Percentiles rank a stretch among this genome's conserved stretches.
Conservation (phyloP, 2,329 filamentous ascomycete genomes). For the Exophiala lecanii-corni region DNA sequence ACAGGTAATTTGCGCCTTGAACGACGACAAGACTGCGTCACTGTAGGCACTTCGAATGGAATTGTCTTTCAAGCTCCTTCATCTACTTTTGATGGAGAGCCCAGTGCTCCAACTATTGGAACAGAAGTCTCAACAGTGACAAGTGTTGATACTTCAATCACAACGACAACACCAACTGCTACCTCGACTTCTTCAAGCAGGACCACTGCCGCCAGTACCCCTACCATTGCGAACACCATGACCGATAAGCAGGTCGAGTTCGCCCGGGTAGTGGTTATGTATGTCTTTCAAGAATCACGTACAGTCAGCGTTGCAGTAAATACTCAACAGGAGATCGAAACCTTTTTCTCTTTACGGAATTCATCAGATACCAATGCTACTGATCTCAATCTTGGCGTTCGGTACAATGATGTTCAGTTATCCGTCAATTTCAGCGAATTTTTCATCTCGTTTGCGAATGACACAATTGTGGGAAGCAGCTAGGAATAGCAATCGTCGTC, state of each 20-base stretch:
- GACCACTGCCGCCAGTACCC: slow-evolving; percentile 11
- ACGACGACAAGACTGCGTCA: slow-evolving; percentile 25
- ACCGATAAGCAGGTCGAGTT: slow-evolving; percentile 16
- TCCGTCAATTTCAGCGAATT: slow-evolving; percentile 34
- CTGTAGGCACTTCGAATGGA: slow-evolving; percentile 33
- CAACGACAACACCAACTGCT: slow-evolving; percentile 28
- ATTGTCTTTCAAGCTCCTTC: slow-evolving; percentile 34
- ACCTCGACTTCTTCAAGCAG: slow-evolving; percentile 17
- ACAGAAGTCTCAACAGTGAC: slow-evolving; percentile 10
- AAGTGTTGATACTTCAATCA: slow-evolving; percentile 23
- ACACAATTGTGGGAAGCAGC: slow-evolving; percentile 30
- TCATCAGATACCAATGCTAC: slow-evolving; percentile 22
- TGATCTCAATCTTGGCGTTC: slow-evolving; percentile 26
- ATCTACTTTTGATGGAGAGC: slow-evolving; percentile 5
- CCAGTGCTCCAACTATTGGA: slow-evolving; percentile 8
- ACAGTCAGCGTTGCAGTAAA: slow-evolving; percentile 28
- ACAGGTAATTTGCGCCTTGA: slow-evolving; percentile 8
- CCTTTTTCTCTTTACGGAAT: slow-evolving; percentile 31
- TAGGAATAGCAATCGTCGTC: too few species aligned
- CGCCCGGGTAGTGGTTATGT: slow-evolving; percentile 24
- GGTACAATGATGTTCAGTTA: slow-evolving; percentile 30
- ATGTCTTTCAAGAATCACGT: slow-evolving; percentile 29
- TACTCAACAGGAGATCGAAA: slow-evolving; percentile 22
- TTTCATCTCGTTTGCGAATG: slow-evolving; percentile 32
- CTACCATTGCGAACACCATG: slow-evolving; percentile 20